Evolutionary conservation across 805 yeast genomes (phyloP).

Genomic region (Ogataea trehaloabstinens): DNA sequence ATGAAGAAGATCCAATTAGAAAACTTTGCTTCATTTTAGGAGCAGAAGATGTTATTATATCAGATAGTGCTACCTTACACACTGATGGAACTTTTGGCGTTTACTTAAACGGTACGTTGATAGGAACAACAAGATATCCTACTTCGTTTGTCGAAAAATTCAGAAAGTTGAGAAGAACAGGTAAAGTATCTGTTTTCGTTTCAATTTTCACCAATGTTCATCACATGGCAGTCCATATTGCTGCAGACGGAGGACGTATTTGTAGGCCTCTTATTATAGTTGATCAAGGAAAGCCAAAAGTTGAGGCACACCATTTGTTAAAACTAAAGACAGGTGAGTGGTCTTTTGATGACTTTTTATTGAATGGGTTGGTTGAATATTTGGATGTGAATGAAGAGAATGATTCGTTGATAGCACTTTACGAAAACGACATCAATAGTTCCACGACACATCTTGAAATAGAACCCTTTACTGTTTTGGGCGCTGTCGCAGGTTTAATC

Average conservation of each 20-base stretch:
- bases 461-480: constrained; percentile 89
- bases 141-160: constrained; percentile 75
- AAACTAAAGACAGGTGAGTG: constrained; percentile 64
- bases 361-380: constrained; percentile 87
- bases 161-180: constrained; percentile 77
- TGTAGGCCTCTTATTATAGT: constrained; percentile 95
- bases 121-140: constrained; percentile 88
- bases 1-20: constrained; percentile 86
- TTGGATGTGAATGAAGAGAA: constrained; percentile 97
- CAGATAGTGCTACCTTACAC: constrained; percentile 83
- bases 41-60: constrained; percentile 77
- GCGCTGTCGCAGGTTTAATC: constrained; percentile 90
- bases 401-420: constrained; percentile 87
- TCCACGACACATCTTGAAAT: constrained; percentile 87
- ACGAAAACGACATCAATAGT: constrained; percentile 61
- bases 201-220: constrained; percentile 88
- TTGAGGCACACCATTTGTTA: constrained; percentile 65
- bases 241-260: constrained; percentile 98
- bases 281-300: constrained; percentile 66
- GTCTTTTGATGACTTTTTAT: constrained; percentile 88
- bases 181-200: constrained; percentile 84
- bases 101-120: constrained; percentile 88
- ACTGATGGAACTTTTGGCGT: constrained; percentile 77
- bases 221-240: constrained; percentile 92
- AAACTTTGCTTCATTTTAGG: constrained; percentile 79